Base-by-base conservation (phyloP, 2,329 filamentous ascomycete genomes). In the Plenodomus tracheiphilus region DNA sequence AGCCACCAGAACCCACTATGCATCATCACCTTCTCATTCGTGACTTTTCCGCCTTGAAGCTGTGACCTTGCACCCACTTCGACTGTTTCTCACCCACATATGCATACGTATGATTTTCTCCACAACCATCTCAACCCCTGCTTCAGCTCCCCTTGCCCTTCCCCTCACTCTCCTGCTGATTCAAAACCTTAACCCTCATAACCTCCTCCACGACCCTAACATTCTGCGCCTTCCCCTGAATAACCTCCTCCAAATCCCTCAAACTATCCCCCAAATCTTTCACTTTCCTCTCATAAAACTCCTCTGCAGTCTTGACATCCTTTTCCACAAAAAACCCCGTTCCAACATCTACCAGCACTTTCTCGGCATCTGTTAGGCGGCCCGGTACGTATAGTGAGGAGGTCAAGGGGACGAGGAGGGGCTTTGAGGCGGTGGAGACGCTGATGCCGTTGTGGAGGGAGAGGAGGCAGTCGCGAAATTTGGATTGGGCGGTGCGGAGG, bases 241-340 rank as follows among this genome's bases (percentile, higher is more conserved):
- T 80, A 49, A 88, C 85, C 58, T 81, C 81, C 72, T 89, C 86
- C 58, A 90, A 66, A 50, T 87, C 85, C 61, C 81, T 83, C 61
- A 89, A 72, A 64, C 86, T 89, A 46, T 75, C 75, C 25, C 79
- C 81, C 49, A 90, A 61, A 57, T 86, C 83, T 62, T 86, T 84
- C 5, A 88, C 80, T 73, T 89, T 90, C 21, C 75, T 75, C 43
- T 82, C 79, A 62, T 89, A 90, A 63, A 90, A 90, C 47, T 80
- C 81, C 46, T 77, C 78, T 1, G 85, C 86, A 61, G 87, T 84
- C 19, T 75, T 72, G 1, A 81, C 79, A 9, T 76, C 81, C 78
- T 99, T 99, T 75, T 97, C 92, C 44, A 97, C 86, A 67, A 91
- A 92, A 71, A 95, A 97, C 0, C 93, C 93, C 1, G 93, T 97